Percentiles rank a stretch among this genome's conserved stretches.
phyloP scores from a whole-genome alignment of 2,329 filamentous ascomycete genomes.

The Ceratocystis smalleyi region DNA sequence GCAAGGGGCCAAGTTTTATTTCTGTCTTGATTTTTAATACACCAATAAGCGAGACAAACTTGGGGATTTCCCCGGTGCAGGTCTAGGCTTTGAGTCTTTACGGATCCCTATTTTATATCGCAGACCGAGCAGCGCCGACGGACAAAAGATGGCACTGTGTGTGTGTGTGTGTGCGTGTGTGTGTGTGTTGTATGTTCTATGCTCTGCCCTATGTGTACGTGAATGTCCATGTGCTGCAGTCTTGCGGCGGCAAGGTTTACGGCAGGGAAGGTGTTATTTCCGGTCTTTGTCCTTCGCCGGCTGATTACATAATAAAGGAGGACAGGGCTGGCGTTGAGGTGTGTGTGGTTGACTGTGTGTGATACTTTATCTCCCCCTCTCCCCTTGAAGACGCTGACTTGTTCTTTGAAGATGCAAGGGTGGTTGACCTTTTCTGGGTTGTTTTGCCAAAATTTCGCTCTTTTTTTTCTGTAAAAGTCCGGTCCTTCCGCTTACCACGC shows the following conservation, averaged over 20 bases:
- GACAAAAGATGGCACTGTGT: no score
- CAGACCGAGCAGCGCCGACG: no score
- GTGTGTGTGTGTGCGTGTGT: background rate
- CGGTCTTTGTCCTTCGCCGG: background rate
- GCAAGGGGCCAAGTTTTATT: background rate
- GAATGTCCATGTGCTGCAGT: background rate
- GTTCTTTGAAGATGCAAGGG: constrained; percentile 3
- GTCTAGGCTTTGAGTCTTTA: background rate
- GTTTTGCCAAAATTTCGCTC: background rate
- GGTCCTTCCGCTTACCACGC: background rate
- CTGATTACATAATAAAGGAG: background rate
- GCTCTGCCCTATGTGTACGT: background rate
- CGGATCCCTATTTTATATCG: background rate
- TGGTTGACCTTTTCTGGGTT: background rate
- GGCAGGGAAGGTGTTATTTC: no score
- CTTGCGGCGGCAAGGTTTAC: no score
- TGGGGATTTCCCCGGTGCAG: background rate
- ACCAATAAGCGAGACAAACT: constrained; percentile 1
- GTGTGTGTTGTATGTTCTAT: background rate
- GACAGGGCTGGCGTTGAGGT: background rate
- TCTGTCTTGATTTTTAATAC: background rate
- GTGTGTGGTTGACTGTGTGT: background rate
- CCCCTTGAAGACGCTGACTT: background rate
- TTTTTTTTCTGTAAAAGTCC: constrained; percentile 2
- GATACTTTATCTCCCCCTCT: background rate